Conservation (phyloP, 768 basidiomycete genomes). For the Chalciporus piperatus region DNA sequence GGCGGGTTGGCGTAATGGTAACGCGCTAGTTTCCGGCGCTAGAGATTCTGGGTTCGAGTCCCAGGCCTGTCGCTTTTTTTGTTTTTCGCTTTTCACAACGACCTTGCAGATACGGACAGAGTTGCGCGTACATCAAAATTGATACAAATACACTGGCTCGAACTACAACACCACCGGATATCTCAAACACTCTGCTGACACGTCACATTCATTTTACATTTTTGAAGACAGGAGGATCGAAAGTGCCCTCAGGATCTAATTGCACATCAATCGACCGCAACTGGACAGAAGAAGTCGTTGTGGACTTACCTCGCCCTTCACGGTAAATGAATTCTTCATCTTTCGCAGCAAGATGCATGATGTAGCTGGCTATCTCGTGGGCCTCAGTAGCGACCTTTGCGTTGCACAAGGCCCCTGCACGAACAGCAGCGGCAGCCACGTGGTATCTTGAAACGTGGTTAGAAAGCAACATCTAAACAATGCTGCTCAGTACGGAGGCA, state of each 20-base stretch:
- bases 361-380: constrained; percentile 52
- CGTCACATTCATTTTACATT: neutral
- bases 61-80: constrained; percentile 53
- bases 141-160: constrained; percentile 2
- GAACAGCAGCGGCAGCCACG: constrained; percentile 59
- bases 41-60: constrained; percentile 64
- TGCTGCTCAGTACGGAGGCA: neutral
- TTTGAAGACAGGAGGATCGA: constrained; percentile 45
- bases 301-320: constrained; percentile 51
- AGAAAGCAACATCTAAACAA: constrained; percentile 67
- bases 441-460: constrained; percentile 68
- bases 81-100: constrained; percentile 14
- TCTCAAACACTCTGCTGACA: no score
- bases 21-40: constrained; percentile 66
- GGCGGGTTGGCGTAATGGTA: constrained; percentile 66
- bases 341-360: constrained; percentile 60
- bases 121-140: neutral
- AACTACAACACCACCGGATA: neutral
- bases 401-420: constrained; percentile 52
- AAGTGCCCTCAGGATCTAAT: constrained; percentile 37
- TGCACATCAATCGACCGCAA: neutral
- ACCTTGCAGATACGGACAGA: neutral
- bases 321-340: constrained; percentile 60
- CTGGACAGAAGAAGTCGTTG: no score
- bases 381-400: constrained; percentile 53